Base-by-base conservation (phyloP, 805 yeast species). In the Candida peoriensis region DNA sequence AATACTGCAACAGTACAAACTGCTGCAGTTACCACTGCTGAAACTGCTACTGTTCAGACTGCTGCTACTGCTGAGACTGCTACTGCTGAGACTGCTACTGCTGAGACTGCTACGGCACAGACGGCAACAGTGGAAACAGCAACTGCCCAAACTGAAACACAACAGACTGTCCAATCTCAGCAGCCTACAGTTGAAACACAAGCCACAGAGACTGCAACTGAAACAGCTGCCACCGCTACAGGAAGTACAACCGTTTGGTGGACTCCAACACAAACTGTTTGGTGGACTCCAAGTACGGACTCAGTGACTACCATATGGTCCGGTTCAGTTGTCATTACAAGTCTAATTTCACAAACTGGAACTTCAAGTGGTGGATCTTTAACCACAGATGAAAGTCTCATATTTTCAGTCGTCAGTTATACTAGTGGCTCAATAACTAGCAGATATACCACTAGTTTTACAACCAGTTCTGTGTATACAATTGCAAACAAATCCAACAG, bases 231-330 rank as follows among this genome's bases (percentile, higher is more conserved):
- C 19, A 23, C 32, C 19, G 29, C 26, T 14, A n/a, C 36, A 15
- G 16, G 16, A 2, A 18, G 28, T 27, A 26, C 36, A 9, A 30
- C 38, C 4, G 23, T 22, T 6, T 30, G 34, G 34, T 30, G 34
- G 29, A 20, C 34, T 5, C 30, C 34, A 11, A 6, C 24, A 5
- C 20, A 15, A 19, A 25, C 30, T 11, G 30, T 25, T 9, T 32
- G 34, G 34, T 32, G 34, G 34, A 32, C 34, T 11, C 34, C 34
- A 10, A 18, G 24, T 9, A 6, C 24, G 12, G 28, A 28, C 10
- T 13, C 24, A 10, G 25, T 25, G 3, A 25, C 30, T 5, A 24
- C 30, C 3, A 20, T 24, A 19, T 18, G 10, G 5, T 24, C 33
- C 12, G 33, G 33, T 5, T 30, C 33, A 11, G 15, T 15, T 8